A percentile compares a stretch with the other conserved stretches of the same genome.
Evolutionary conservation across 208 protist species (phyloP).

Genomic region (Acanthamoeba pearcei): DNA sequence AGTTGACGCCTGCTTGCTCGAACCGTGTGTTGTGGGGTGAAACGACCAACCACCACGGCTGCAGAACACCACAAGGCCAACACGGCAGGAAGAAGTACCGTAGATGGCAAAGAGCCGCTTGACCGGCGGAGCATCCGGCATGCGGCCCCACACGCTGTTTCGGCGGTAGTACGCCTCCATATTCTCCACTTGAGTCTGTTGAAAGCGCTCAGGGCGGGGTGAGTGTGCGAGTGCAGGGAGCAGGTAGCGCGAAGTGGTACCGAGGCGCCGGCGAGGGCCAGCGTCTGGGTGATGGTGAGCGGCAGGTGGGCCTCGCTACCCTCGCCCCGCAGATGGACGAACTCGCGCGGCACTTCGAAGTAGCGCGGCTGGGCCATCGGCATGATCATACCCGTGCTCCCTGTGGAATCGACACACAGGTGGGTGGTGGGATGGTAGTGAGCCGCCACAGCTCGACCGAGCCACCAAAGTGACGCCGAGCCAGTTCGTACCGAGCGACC

Average conservation of each 20-base stretch:
- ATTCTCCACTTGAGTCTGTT: not conserved
- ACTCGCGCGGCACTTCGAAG: not conserved
- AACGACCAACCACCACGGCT: too few species aligned
- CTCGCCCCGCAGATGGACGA: not conserved
- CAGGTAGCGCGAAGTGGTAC: not conserved
- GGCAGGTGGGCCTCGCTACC: not conserved
- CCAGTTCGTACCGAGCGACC: not conserved
- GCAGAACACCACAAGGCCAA: not conserved
- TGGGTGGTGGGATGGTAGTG: not conserved
- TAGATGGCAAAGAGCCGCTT: slow-evolving; percentile 50
- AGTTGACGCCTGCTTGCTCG: not conserved
- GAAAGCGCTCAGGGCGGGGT: not conserved
- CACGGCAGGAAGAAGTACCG: not conserved
- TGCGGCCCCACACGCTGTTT: not conserved
- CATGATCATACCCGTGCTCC: slow-evolving; percentile 21
- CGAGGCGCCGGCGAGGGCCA: not conserved
- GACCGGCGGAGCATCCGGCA: not conserved
- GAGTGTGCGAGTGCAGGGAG: not conserved
- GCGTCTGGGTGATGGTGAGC: not conserved
- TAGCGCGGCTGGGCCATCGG: slow-evolving; percentile 4
- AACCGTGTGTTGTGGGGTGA: too few species aligned
- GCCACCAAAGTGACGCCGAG: not conserved
- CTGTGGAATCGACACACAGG: not conserved
- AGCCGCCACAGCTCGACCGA: not conserved
- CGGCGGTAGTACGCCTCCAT: not conserved